phyloP scores from a whole-genome alignment of 495 filamentous ascomycete species.

The Penicillium longicatenatum region DNA sequence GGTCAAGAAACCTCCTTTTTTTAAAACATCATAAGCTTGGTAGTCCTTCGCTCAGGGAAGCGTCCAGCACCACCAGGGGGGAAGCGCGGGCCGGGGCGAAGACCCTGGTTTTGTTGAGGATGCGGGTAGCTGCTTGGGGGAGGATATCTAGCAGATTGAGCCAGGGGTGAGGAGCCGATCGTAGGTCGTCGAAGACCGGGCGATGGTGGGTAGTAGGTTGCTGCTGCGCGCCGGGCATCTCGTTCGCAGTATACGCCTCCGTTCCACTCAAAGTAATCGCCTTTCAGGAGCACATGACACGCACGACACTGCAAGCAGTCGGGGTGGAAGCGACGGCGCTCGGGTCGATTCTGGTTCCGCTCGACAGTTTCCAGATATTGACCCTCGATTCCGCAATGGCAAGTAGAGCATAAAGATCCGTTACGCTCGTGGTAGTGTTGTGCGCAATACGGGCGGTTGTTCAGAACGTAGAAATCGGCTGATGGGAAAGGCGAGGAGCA shows the following conservation, averaged over 20 bases:
- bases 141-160: conserved; percentile 24
- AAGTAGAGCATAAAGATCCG: conserved; percentile 76
- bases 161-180: conserved; percentile 23
- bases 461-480: conserved; percentile 87
- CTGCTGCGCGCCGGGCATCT: conserved; percentile 70
- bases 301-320: conserved; percentile 78
- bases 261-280: conserved; percentile 73
- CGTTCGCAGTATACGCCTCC: conserved; percentile 77
- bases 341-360: conserved; percentile 44
- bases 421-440: conserved; percentile 94
- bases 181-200: conserved; percentile 30
- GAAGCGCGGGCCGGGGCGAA: conserved; percentile 32
- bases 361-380: conserved; percentile 83
- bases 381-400: conserved; percentile 86
- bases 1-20: background rate
- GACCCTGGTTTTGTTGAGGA: conserved; percentile 34
- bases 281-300: conserved; percentile 53
- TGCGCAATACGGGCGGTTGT: conserved; percentile 86
- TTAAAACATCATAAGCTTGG: conserved; percentile 86
- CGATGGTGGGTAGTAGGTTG: conserved; percentile 36
- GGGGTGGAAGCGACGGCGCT: conserved; percentile 79
- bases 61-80: conserved; percentile 41
- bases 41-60: conserved; percentile 75
- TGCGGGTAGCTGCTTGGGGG: conserved; percentile 20
- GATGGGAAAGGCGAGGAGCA: conserved; percentile 82